Evolutionary conservation across 305 asterid species (phyloP), one percentile per base, ranked within the genome.

Genomic region (Fraxinus velutina): DNA sequence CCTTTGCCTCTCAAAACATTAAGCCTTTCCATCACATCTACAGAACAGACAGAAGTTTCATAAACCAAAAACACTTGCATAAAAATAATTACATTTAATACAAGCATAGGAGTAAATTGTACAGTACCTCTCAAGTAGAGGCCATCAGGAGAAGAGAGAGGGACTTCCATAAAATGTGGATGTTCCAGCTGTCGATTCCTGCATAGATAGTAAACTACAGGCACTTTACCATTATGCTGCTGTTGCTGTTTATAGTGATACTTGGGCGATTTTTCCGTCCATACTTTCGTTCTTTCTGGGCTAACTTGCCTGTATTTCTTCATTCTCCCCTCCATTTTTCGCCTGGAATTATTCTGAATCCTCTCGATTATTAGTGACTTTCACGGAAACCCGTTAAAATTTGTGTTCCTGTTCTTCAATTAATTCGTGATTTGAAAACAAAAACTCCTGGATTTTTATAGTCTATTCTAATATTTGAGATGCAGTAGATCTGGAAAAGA

Each of bases 1-100:
- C 97, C 92, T 83, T 92, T 88, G 79, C 98, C 98, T 83, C 98
- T 90, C 89, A 94, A 83, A 78, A 80, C 87, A 70, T 91, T 91
- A 42, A 94, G 97, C 90, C 92, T 91, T 78, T 92, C 95, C 70
- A 92, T 88, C 82, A 94, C 97, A 89, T 94, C 98, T 94, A 78
- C 90, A 84, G 42, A 74, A 74, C 75, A 84, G 73, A 85, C 73
- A 84, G 71, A 73, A 6, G 60, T 76, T 13, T 55, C 71, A 13
- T 21, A 42, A 50, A 4, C 19, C n/a, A 76, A 73, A 52, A 75
- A 29, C 19, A n/a, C 39, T 9, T 60, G 13, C 29, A 21, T 19
- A 60, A 19, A 60, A 68, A 22, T 66, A 1, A 50, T 30, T 29
- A 52, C 13, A 60, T 60, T 47, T 60, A 24, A 24, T 12, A 27